Evolutionary conservation across 1,284 basidiomycete species (phyloP), one percentile per base, ranked within the genome.

Genomic region (Schizopora paradoxa): DNA sequence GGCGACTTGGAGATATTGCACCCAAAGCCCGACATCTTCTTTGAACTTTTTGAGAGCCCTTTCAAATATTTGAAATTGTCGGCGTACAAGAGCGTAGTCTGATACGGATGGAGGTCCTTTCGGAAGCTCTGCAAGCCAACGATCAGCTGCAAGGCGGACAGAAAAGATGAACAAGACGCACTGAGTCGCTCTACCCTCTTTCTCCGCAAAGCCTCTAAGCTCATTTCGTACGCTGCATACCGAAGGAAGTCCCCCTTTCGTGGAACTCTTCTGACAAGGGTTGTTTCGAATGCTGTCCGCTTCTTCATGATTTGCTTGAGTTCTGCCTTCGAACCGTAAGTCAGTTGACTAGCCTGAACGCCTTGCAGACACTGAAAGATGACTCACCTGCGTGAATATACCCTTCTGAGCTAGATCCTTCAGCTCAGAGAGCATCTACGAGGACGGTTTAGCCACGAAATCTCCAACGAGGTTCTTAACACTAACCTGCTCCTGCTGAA

Each of bases 181-280:
- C 91, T 79, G 43, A 90, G 60, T 44, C 87, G 71, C 58, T 82
- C 76, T 35, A 77, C 74, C 38, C 92, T 73, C 56, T 91, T 88
- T 58, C 77, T 73, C 28, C 91, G 70, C 49, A 96, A 67, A 28
- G 82, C 76, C 63, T 96, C 93, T 22, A 96, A 74, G 25, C 77
- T 79, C 76, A 91, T 90, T 68, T 98, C 94, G 65, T 96, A 98
- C 19, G 89, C 79, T 32, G 84, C 84, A 70, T 99, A 98, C 42
- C 87, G 82, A 57, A 95, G 70, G 67, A 86, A 98, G 68, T 98
- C 95, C 14, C 78, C 72, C 66, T 92, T 92, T 61, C 86, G 83
- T 3, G 90, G 82, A 31, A 89, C 76, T 46, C 89, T 76, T 39
- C 93, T 79, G 7, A 96, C 77, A 37, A 97, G 77, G 2, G 85